These are phyloP conservation scores for Teratosphaeria epicoccoides DNA, from an alignment of 2,329 filamentous ascomycete genomes.

Conservation along the genomic window DNA sequence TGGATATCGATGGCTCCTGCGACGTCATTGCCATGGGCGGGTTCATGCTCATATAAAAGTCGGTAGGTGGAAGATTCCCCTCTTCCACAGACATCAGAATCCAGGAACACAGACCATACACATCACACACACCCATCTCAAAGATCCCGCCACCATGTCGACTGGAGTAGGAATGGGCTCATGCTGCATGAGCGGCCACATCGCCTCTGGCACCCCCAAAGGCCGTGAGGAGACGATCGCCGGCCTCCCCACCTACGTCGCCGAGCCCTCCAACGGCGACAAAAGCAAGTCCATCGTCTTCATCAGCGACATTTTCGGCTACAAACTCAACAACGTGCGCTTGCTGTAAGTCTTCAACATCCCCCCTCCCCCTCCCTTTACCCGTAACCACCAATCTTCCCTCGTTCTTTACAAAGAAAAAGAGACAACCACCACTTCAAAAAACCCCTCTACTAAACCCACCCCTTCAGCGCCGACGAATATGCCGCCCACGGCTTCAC, in stretches of 20 bases:
- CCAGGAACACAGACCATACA: background rate
- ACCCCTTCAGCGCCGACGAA: slow-evolving; percentile 28
- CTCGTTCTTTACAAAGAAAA: too few relatives aligned
- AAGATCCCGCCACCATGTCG: slow-evolving; percentile 21
- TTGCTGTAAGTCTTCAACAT: slow-evolving; percentile 21
- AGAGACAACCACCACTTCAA: background rate
- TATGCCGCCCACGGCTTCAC: slow-evolving; percentile 39
- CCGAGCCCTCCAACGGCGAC: slow-evolving; percentile 32
- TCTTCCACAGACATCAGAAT: background rate
- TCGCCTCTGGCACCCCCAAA: slow-evolving; percentile 28
- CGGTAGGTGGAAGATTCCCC: too few relatives aligned
- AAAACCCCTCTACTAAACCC: background rate
- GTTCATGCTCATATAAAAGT: too few relatives aligned
- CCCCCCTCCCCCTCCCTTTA: background rate
- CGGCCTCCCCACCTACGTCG: slow-evolving; percentile 33
- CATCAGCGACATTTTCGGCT: slow-evolving; percentile 40
- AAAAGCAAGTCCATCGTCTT: slow-evolving; percentile 38
- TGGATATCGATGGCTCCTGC: background rate
- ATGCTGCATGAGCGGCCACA: slow-evolving; percentile 34
- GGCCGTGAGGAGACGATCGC: slow-evolving; percentile 29
- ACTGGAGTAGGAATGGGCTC: slow-evolving; percentile 30
- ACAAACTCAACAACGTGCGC: slow-evolving; percentile 36
- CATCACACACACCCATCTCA: background rate
- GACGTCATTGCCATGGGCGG: background rate
- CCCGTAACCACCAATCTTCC: too few relatives aligned